Percentiles rank a stretch among this genome's conserved stretches.
Evolutionary conservation across 495 filamentous ascomycete genomes (phyloP).

Genomic region (Tuber borchii): DNA sequence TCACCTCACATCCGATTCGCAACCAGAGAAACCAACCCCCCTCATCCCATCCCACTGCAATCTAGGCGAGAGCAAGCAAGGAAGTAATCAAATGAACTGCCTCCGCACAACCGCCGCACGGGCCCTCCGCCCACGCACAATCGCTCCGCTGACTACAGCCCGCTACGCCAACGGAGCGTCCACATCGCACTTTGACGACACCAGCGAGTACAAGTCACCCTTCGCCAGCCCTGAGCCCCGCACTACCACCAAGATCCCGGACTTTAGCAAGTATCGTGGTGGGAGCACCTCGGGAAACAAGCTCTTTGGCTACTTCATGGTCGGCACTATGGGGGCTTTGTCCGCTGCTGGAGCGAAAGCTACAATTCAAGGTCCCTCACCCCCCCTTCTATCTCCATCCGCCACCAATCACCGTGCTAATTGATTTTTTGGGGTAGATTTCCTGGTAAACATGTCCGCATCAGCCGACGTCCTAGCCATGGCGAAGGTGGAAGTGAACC

Average conservation of each 20-base stretch:
- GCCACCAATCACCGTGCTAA: background rate
- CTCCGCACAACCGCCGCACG: conserved; percentile 32
- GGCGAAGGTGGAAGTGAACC: conserved; percentile 98
- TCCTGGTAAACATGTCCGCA: conserved; percentile 99
- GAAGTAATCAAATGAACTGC: conserved; percentile 29
- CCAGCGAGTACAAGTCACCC: conserved; percentile 38
- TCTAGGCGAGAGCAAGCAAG: background rate
- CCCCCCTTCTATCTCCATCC: background rate
- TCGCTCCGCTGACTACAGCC: conserved; percentile 15
- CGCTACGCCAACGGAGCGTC: conserved; percentile 34
- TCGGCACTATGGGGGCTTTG: conserved; percentile 85
- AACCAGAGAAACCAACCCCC: background rate
- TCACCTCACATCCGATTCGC: background rate
- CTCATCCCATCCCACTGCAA: background rate
- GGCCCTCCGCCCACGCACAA: conserved; percentile 23
- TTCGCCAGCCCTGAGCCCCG: conserved; percentile 35
- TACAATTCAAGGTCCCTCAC: conserved; percentile 79
- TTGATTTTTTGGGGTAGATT: conserved; percentile 56
- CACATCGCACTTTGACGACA: conserved; percentile 18
- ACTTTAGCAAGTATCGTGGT: conserved; percentile 80
- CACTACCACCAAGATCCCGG: conserved; percentile 67
- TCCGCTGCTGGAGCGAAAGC: conserved; percentile 89
- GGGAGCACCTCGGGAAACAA: conserved; percentile 63
- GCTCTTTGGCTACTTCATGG: conserved; percentile 96
- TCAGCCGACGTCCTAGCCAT: conserved; percentile 97